Percentiles rank a stretch among this genome's conserved stretches.
These are phyloP conservation scores for Aegle marmelos DNA, from an alignment of 345 rosid species.

Conservation along the genomic window DNA sequence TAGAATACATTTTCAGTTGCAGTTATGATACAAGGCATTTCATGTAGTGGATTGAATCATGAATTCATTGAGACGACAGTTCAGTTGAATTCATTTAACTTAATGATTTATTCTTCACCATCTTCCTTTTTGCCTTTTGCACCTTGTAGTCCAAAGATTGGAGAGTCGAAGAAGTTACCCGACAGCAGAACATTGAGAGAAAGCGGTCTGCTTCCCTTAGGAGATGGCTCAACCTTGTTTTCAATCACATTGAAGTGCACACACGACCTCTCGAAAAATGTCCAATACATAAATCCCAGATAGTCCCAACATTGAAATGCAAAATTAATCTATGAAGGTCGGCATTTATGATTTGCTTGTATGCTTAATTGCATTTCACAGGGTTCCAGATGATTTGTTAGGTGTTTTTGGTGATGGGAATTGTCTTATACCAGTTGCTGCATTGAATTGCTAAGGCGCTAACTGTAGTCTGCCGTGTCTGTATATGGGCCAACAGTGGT, in stretches of 20 bases:
- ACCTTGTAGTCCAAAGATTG: constrained; percentile 14
- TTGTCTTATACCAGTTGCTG: neutral
- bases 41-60: neutral
- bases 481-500: neutral
- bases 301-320: neutral
- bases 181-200: constrained; percentile 18
- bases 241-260: constrained; percentile 26
- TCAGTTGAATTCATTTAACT: neutral
- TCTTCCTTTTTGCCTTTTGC: neutral
- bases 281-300: constrained; percentile 11
- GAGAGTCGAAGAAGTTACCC: constrained; percentile 21
- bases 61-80: too few relatives aligned
- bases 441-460: neutral
- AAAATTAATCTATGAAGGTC: neutral
- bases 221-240: constrained; percentile 13
- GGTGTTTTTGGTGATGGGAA: neutral
- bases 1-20: neutral
- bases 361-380: neutral
- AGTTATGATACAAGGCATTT: neutral
- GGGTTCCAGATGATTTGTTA: neutral
- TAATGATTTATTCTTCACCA: neutral
- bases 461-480: neutral
- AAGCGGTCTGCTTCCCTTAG: constrained; percentile 19
- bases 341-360: neutral
- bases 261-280: constrained; percentile 21